Evolutionary conservation across 2,329 filamentous ascomycete genomes (phyloP), one percentile per base, ranked within the genome.

Genomic region (Ploettnerulaceae sp.): DNA sequence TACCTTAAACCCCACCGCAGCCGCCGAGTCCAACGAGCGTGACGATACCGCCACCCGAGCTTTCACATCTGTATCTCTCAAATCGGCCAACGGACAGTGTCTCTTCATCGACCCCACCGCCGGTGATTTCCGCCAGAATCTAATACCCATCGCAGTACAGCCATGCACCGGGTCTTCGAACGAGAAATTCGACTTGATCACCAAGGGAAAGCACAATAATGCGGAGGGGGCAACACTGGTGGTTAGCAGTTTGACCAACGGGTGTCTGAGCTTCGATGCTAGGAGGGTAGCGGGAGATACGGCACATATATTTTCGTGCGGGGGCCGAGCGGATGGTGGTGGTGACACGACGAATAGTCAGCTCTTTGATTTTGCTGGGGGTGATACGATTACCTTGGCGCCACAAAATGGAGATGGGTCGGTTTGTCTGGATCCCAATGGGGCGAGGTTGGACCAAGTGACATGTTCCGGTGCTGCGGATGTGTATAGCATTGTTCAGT

Each of bases 251-350:
- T 60, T 76, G 56, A 80, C 75, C 0, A 69, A 79, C 51, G 76
- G 76, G 20, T 81, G 77, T 59, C 62, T 79, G 53, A 80, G 77
- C 62, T 77, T 77, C 52, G 77, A 81, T 54, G 69, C 71, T 4
- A 68, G 76, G 36, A 68, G 75, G 21, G 61, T 67, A 0, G 65
- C 67, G 2, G 75, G 74, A 8, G 72, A 74, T 56, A 75, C 77
- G 53, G 74, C 77, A 11, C 56, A 73, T 25, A 66, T 81, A 18
- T 81, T 80, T 56, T 77, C 74, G 7, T 80, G 76, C 53, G 77
- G 77, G 37, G 77, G 77, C 8, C 67, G 76, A 17, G 76, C 76
- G 14, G 77, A 75, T 50, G 77, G 77, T 7, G 64, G 64, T 68
- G 59, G 64, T n/a, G 22, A 33, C 4, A 48, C 49, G 6, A 59